These are phyloP conservation scores for Suillus cothurnatus DNA, from an alignment of 768 basidiomycete genomes.

Conservation along the genomic window DNA sequence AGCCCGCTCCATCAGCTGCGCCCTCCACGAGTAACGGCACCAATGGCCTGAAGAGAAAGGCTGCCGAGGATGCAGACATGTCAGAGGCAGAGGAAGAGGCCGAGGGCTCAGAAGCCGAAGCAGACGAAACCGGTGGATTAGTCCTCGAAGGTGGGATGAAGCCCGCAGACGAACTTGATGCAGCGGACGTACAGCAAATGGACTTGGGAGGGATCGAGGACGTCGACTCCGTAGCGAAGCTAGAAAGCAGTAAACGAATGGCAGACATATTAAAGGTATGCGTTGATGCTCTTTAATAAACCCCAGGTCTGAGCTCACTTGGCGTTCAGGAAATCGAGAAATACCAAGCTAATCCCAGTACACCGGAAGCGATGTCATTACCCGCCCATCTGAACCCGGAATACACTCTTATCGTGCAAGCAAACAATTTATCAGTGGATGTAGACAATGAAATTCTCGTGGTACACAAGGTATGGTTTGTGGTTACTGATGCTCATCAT, in stretches of 20 bases:
- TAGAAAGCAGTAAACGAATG: conserved; percentile 88
- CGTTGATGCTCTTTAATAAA: neutral
- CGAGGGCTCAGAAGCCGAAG: conserved; percentile 40
- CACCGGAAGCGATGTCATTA: conserved; percentile 74
- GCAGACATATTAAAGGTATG: conserved; percentile 74
- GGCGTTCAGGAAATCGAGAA: conserved; percentile 79
- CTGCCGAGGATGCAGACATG: conserved; percentile 53
- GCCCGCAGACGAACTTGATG: conserved; percentile 95
- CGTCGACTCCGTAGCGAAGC: conserved; percentile 84
- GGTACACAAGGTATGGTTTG: conserved; percentile 79
- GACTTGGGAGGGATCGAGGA: conserved; percentile 85
- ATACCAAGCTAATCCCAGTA: conserved; percentile 78
- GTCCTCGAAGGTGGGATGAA: conserved; percentile 85
- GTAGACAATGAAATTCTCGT: conserved; percentile 97
- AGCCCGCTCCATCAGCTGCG: conserved; percentile 33
- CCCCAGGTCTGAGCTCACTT: neutral
- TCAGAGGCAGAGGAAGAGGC: conserved; percentile 54
- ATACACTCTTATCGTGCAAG: conserved; percentile 94
- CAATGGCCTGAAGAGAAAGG: conserved; percentile 65
- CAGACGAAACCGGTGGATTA: conserved; percentile 49
- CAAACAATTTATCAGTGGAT: conserved; percentile 97
- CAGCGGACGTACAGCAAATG: conserved; percentile 93
- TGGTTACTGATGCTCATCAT: conserved; percentile 9
- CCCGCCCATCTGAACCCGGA: conserved; percentile 91
- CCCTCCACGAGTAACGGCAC: conserved; percentile 18